A percentile compares a stretch with the other conserved stretches of the same genome.
Conservation (phyloP, 352 stramenopile species). For the Aphanomyces cochlioides region DNA sequence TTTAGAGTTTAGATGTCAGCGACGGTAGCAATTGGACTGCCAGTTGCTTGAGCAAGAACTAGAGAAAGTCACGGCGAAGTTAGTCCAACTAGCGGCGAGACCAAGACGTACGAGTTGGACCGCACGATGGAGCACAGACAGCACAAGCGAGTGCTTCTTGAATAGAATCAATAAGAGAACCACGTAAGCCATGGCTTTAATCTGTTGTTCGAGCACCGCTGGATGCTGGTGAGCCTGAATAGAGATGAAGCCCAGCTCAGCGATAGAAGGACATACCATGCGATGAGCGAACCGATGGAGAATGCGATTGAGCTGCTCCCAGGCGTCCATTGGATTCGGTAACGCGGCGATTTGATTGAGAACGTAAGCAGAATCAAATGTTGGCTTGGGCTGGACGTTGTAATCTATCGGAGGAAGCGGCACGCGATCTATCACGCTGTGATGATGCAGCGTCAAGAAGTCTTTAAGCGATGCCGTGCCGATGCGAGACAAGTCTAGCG, state of each 20-base stretch:
- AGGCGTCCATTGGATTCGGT: neutral
- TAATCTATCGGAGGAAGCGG: slow-evolving; percentile 6
- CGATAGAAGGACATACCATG: neutral
- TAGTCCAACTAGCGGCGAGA: neutral
- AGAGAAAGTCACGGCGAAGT: neutral
- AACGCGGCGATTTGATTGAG: neutral
- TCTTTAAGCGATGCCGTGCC: slow-evolving; percentile 24
- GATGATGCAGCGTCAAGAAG: slow-evolving; percentile 14
- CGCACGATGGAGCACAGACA: neutral
- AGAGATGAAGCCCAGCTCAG: neutral
- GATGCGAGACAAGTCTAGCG: slow-evolving; percentile 5
- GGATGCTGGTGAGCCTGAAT: slow-evolving; percentile 8
- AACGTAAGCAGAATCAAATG: slow-evolving; percentile 4
- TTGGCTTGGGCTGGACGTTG: slow-evolving; percentile 13
- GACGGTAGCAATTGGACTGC: neutral
- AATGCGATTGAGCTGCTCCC: neutral
- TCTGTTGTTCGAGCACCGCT: neutral
- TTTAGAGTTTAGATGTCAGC: slow-evolving; percentile 16
- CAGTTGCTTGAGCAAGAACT: slow-evolving; percentile 23
- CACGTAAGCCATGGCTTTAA: slow-evolving; percentile 5
- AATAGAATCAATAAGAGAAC: slow-evolving; percentile 3
- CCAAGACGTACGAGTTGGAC: slow-evolving; percentile 14
- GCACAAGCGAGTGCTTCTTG: slow-evolving; percentile 8
- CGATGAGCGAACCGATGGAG: neutral
- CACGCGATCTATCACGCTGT: slow-evolving; percentile 2